Percentiles rank a stretch among this genome's conserved stretches.
phyloP scores from a whole-genome alignment of 805 yeast species.

The Ogataea paraovalis region DNA sequence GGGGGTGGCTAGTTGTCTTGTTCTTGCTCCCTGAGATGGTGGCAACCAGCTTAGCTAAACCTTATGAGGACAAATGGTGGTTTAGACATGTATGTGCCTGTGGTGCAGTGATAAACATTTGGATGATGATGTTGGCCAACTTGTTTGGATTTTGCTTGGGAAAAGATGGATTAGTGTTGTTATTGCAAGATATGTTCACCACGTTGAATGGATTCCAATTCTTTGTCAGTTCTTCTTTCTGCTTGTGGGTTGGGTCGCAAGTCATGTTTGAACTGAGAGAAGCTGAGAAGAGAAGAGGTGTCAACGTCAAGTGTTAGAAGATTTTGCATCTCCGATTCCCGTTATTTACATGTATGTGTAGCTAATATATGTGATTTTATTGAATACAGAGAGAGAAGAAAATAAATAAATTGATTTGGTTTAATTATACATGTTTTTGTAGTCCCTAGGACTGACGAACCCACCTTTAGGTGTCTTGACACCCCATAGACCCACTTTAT shows the following conservation, averaged over 20 bases:
- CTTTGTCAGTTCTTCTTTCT: slow-evolving; percentile 53
- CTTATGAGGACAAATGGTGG: slow-evolving; percentile 48
- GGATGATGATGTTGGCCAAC: slow-evolving; percentile 98
- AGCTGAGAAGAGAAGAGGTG: slow-evolving; percentile 76
- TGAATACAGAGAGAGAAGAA: too few relatives aligned
- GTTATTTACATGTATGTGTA: too few relatives aligned
- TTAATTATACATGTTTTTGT: slow-evolving; percentile 44
- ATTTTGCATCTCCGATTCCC: too few relatives aligned
- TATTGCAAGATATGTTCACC: slow-evolving; percentile 66
- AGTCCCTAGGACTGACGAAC: slow-evolving; percentile 72
- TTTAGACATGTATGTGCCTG: slow-evolving; percentile 77
- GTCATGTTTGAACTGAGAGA: slow-evolving; percentile 94
- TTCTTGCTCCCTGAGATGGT: slow-evolving; percentile 83
- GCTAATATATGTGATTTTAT: too few relatives aligned
- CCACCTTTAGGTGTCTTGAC: slow-evolving; percentile 36
- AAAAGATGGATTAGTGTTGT: slow-evolving; percentile 68
- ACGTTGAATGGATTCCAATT: slow-evolving; percentile 68
- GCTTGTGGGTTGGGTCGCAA: slow-evolving; percentile 81
- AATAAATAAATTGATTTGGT: too few relatives aligned
- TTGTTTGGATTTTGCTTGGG: slow-evolving; percentile 94
- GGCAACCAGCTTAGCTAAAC: slow-evolving; percentile 43
- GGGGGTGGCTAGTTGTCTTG: slow-evolving; percentile 95
- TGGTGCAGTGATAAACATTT: slow-evolving; percentile 86
- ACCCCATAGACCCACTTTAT: slow-evolving; percentile 67
- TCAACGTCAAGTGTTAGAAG: slow-evolving; percentile 70